phyloP scores from a whole-genome alignment of 257 asterid genomes.

The Solanum piurae region DNA sequence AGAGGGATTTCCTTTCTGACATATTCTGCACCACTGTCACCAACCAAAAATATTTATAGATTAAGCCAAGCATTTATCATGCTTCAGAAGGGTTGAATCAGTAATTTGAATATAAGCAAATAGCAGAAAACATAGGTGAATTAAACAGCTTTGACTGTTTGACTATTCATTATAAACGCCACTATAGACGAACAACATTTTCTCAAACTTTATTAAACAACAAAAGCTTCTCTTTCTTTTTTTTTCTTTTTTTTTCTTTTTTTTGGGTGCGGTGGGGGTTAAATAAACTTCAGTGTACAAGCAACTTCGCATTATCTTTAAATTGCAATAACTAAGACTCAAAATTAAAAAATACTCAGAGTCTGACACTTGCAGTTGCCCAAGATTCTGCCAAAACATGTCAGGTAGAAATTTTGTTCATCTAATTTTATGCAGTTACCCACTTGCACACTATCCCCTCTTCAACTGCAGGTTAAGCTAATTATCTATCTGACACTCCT shows the following conservation, averaged over 20 bases:
- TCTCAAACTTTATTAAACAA: not conserved
- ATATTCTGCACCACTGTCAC: constrained; percentile 90
- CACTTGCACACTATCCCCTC: not conserved
- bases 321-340: not conserved
- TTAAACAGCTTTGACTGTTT: not conserved
- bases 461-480: not conserved
- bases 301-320: not conserved
- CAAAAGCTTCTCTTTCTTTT: not conserved
- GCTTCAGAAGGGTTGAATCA: not conserved
- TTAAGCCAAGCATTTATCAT: not conserved
- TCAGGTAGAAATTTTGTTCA: not conserved
- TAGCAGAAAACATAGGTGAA: not conserved
- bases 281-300: not conserved
- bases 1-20: constrained; percentile 91
- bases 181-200: not conserved
- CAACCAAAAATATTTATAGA: constrained; percentile 10
- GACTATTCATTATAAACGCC: not conserved
- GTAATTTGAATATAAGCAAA: not conserved
- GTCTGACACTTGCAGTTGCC: not conserved
- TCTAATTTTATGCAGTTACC: not conserved
- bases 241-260: not conserved
- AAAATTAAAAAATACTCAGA: not conserved
- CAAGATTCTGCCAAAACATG: not conserved
- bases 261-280: not conserved
- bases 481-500: not conserved